Evolutionary conservation across 768 basidiomycete species (phyloP).

Genomic region (Podaxis sp.): DNA sequence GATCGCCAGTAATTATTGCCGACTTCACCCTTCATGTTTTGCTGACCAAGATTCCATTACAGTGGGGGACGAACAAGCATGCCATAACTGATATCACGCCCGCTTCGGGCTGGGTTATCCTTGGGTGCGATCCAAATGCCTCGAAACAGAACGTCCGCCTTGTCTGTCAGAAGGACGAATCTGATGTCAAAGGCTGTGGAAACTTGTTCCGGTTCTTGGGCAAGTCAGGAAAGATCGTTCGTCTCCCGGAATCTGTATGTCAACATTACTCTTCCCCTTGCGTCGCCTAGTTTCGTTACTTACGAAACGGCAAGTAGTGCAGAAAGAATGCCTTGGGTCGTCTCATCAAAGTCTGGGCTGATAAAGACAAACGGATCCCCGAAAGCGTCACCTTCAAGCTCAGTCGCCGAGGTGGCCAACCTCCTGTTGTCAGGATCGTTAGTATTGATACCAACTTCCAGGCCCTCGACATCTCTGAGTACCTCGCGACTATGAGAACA

Average conservation of each 20-base stretch:
- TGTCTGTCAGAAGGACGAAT: slow-evolving; percentile 4
- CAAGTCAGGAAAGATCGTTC: slow-evolving; percentile 8
- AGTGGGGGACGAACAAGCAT: neutral
- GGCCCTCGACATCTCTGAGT: slow-evolving; percentile 12
- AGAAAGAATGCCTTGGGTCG: slow-evolving; percentile 23
- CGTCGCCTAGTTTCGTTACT: too few species aligned
- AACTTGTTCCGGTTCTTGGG: slow-evolving; percentile 7
- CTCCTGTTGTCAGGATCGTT: slow-evolving; percentile 20
- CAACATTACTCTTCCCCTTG: neutral
- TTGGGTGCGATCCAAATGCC: slow-evolving; percentile 10
- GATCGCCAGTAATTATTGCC: slow-evolving; percentile 11
- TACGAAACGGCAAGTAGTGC: slow-evolving; percentile 16
- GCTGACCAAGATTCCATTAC: neutral
- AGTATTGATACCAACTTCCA: slow-evolving; percentile 22
- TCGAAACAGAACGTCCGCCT: slow-evolving; percentile 11
- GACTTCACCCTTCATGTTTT: neutral
- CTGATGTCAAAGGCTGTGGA: neutral
- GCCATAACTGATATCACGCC: slow-evolving; percentile 14
- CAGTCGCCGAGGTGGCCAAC: slow-evolving; percentile 12
- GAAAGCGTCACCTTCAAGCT: slow-evolving; percentile 11
- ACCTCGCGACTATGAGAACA: neutral
- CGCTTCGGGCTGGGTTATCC: slow-evolving; percentile 15
- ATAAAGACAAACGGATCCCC: slow-evolving; percentile 22
- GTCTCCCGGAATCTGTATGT: slow-evolving; percentile 32
- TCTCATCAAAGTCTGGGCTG: slow-evolving; percentile 20